Evolutionary conservation across 257 asterid genomes (phyloP).

Genomic region (Penstemon davidsonii): DNA sequence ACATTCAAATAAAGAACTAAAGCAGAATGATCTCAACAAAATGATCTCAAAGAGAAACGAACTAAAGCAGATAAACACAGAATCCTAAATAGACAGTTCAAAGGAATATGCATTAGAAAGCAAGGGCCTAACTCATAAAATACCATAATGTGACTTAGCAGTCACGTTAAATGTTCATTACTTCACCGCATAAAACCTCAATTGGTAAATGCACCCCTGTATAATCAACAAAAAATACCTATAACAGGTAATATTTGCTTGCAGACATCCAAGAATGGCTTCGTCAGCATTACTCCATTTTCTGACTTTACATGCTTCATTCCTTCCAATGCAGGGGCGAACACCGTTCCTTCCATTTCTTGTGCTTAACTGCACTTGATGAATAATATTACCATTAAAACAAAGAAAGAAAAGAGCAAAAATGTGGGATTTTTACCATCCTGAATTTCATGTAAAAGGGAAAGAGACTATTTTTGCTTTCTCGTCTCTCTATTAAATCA

Average conservation of each 20-base stretch:
- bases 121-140: slow-evolving; percentile 4
- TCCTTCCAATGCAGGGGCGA: slow-evolving; percentile 85
- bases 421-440: background rate
- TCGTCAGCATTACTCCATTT: slow-evolving; percentile 81
- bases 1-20: slow-evolving; percentile 16
- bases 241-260: slow-evolving; percentile 78
- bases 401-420: background rate
- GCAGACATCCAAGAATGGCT: slow-evolving; percentile 93
- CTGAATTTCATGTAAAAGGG: background rate
- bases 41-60: background rate
- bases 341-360: slow-evolving; percentile 85
- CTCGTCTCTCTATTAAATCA: background rate
- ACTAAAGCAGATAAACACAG: background rate
- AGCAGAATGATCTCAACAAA: background rate
- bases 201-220: background rate
- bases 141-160: slow-evolving; percentile 9
- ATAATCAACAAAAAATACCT: slow-evolving; percentile 48
- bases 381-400: slow-evolving; percentile 12
- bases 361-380: slow-evolving; percentile 33
- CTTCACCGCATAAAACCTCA: slow-evolving; percentile 8
- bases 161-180: background rate
- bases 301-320: slow-evolving; percentile 84
- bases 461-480: background rate
- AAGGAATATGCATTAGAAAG: background rate
- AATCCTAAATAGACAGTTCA: background rate